Evolutionary conservation across 768 basidiomycete species (phyloP), one percentile per base, ranked within the genome.

Genomic region (Termitomyces sp.): DNA sequence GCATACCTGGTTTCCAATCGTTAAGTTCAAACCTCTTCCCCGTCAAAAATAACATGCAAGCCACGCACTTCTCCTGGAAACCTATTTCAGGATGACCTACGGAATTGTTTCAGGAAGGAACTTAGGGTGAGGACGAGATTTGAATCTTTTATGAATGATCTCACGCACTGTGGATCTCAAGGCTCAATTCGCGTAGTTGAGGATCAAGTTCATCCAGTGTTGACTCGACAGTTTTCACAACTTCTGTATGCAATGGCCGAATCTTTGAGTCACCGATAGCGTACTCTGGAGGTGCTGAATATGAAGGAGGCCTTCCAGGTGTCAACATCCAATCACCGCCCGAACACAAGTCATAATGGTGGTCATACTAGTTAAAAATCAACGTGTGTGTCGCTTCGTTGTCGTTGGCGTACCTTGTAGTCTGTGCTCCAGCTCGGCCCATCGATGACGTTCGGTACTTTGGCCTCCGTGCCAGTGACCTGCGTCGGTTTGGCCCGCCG

Each of bases 101-200:
- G 41, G 57, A 63, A 55, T 56, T 33, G 41, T 61, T 51, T 54
- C 55, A 46, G 47, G 54, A 50, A 37, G 41, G 20, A n/a, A 42
- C 16, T 22, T 8, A 34, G 22, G n/a, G 27, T 53, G 18, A 48
- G 53, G 22, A 47, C 27, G 18, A 42, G 0, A 49, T n/a, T 20
- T 4, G 34, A 6, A 53, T 37, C 16, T 2, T 46, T 24, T 22
- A 30, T 24, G 39, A 3, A 13, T 42, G 20, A 22, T 46, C 27
- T 37, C 49, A 61, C 81, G 60, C 67, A 91, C 91, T 80, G 66
- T 91, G 89, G 37, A 93, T 89, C 31, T 82, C 74, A 61, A 90
- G 68, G 66, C 89, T 91, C 42, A 93, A 72, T 24, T 79, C 68
- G 27, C 89, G 81, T 42, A 93, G 76, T 53, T 81, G 71, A 6